phyloP scores from a whole-genome alignment of 352 stramenopile species.

The Phytopythium vexans region DNA sequence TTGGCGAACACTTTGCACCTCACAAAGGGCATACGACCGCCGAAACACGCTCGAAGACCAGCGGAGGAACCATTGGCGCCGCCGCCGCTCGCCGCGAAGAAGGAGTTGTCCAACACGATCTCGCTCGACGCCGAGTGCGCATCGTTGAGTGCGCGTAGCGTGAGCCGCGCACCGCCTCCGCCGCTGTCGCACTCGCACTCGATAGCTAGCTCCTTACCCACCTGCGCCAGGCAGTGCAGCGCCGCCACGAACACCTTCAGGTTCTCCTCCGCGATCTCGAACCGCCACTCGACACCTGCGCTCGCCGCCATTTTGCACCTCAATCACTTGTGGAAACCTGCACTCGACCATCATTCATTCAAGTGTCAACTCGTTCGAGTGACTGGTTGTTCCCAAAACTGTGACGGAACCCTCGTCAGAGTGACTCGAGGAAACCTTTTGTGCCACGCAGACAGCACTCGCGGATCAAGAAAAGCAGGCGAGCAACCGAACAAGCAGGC shows the following conservation, averaged over 20 bases:
- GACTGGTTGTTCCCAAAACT: too few relatives aligned
- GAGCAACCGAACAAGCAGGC: neutral
- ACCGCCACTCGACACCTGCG: constrained; percentile 15
- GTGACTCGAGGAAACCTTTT: neutral
- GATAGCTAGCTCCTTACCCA: constrained; percentile 77
- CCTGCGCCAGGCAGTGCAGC: constrained; percentile 72
- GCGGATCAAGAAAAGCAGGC: neutral
- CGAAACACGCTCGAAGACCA: constrained; percentile 16
- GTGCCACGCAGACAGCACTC: neutral
- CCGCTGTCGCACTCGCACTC: constrained; percentile 47
- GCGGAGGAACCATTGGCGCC: constrained; percentile 15
- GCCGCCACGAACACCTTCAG: constrained; percentile 76
- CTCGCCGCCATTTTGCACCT: too few relatives aligned
- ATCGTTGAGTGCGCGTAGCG: constrained; percentile 75
- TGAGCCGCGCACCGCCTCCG: constrained; percentile 30
- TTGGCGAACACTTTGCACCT: constrained; percentile 81
- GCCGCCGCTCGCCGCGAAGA: constrained; percentile 40
- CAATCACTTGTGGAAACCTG: too few relatives aligned
- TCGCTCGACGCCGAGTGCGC: constrained; percentile 75
- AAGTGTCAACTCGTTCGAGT: too few relatives aligned
- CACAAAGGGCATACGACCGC: constrained; percentile 36
- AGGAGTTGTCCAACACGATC: constrained; percentile 60
- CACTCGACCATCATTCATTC: too few relatives aligned
- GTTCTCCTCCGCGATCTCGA: constrained; percentile 71
- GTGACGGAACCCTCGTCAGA: neutral